Base-by-base conservation (phyloP, 495 filamentous ascomycete species). In the Penicillium silybi region DNA sequence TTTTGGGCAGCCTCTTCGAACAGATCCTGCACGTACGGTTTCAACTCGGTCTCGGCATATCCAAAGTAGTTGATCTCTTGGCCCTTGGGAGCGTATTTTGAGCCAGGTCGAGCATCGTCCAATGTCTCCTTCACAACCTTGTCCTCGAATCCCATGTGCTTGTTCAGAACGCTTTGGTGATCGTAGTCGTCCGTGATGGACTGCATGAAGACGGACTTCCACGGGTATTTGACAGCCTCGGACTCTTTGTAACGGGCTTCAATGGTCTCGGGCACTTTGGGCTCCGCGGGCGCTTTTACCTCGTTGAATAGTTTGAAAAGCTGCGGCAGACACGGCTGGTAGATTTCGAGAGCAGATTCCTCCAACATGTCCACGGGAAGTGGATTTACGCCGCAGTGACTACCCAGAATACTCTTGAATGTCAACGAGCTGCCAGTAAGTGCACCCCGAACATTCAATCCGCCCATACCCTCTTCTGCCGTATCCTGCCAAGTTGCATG, bases 181-280 rank as follows among this genome's bases (percentile, higher is more conserved):
- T 77, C 74, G 26, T 72, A 77, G 41, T 70, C 62, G 26, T 72
- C 72, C 3, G 74, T 77, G n/a, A 71, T 68, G 5, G 73, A 70
- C 44, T 77, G 74, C 62, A 76, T 66, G 60, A 72, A 73, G 6
- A 70, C 68, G 0, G 74, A 73, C 37, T 70, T 71, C 74, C 74
- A 77, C 4, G 59, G 63, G 10, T 66, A 27, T 3, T 56, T 44
- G 22, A 56, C 20, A 38, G 58, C 53, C 20, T 49, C 44, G 35
- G 52, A 60, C 25, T 56, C 22, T 39, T 47, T 35, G 20, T 56
- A 6, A 8, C 52, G 45, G 1, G 19, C 32, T 32, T 49, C 47
- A 11, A 48, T 42, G 0, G 41, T 26, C 0, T 47, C 29, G 8
- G 35, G 15, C 16, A 62, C 50, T 3, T 17, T 42, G 4, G 44